Percentiles rank a stretch among this genome's conserved stretches.
Conservation (phyloP, 176 grass and related monocot genomes). For the Oryza rufipogon region DNA sequence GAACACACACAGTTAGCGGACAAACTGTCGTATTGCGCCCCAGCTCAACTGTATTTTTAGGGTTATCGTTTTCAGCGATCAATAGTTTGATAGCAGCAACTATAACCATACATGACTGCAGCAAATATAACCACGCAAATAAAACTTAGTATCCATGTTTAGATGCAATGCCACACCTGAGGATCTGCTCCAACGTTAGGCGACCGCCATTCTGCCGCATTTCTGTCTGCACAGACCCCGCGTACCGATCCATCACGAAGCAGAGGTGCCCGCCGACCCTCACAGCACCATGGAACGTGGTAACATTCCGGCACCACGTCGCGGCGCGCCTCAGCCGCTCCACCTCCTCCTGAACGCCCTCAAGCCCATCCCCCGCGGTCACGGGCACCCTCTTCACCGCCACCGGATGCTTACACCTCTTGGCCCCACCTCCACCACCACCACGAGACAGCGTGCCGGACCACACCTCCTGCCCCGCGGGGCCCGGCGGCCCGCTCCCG, state of each 20-base stretch:
- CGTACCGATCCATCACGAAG: constrained; percentile 87
- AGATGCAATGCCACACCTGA: constrained; percentile 72
- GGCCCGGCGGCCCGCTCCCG: constrained; percentile 56
- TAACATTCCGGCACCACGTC: constrained; percentile 86
- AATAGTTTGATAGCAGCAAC: not conserved
- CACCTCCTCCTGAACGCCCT: constrained; percentile 69
- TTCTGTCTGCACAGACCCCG: constrained; percentile 76
- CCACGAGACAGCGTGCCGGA: constrained; percentile 67
- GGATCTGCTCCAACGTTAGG: constrained; percentile 96
- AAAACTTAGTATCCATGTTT: constrained; percentile 16
- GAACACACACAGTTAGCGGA: not conserved
- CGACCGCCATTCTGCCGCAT: constrained; percentile 96
- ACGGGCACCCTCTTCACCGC: constrained; percentile 84
- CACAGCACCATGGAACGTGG: constrained; percentile 73
- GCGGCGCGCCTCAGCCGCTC: constrained; percentile 76
- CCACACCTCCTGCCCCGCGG: constrained; percentile 81
- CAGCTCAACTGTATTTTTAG: not conserved
- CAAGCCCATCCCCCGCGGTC: constrained; percentile 51
- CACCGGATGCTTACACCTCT: constrained; percentile 86
- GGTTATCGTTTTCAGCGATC: not conserved
- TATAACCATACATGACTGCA: not conserved
- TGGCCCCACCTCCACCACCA: constrained; percentile 24
- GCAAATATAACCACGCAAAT: not conserved
- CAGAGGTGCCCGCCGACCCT: constrained; percentile 68
- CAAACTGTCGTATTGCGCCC: not conserved